Conservation (phyloP, 257 asterid species). For the Plantago major region DNA sequence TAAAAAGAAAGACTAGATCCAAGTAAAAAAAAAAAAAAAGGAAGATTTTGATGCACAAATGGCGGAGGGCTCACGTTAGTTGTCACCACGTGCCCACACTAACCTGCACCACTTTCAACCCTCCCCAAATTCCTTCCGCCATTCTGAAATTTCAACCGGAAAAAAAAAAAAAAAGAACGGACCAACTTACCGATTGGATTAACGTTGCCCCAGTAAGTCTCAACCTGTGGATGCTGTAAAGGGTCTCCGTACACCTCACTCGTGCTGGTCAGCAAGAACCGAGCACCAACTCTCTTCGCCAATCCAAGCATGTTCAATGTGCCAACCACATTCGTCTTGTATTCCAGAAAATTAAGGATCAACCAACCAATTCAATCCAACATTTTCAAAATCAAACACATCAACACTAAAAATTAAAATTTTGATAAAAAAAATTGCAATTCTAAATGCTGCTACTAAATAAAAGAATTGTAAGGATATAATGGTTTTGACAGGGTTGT, state of each 20-base stretch:
- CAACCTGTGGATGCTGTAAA: constrained; percentile 84
- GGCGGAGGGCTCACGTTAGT: constrained; percentile 32
- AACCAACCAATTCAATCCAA: too few species aligned
- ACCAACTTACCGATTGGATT: constrained; percentile 75
- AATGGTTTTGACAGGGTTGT: constrained; percentile 93
- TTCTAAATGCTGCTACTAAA: not conserved
- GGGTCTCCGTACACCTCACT: constrained; percentile 99
- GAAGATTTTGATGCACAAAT: constrained; percentile 22
- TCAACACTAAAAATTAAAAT: not conserved
- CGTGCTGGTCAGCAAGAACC: constrained; percentile 96
- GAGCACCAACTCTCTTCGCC: constrained; percentile 97
- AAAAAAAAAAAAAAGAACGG: not conserved
- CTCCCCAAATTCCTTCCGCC: not conserved
- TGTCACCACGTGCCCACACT: constrained; percentile 6
- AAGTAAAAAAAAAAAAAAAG: constrained; percentile 21
- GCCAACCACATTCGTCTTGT: constrained; percentile 99
- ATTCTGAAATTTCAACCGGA: too few species aligned
- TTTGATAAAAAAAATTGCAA: not conserved
- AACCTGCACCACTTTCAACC: constrained; percentile 18
- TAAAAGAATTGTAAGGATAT: constrained; percentile 50
- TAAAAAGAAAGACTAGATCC: constrained; percentile 11
- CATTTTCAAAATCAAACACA: not conserved
- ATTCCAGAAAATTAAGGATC: constrained; percentile 35
- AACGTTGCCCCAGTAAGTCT: constrained; percentile 98
- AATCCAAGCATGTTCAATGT: constrained; percentile 97